Conservation (phyloP, 176 grass and related monocot species). For the Metroxylon sagu region DNA sequence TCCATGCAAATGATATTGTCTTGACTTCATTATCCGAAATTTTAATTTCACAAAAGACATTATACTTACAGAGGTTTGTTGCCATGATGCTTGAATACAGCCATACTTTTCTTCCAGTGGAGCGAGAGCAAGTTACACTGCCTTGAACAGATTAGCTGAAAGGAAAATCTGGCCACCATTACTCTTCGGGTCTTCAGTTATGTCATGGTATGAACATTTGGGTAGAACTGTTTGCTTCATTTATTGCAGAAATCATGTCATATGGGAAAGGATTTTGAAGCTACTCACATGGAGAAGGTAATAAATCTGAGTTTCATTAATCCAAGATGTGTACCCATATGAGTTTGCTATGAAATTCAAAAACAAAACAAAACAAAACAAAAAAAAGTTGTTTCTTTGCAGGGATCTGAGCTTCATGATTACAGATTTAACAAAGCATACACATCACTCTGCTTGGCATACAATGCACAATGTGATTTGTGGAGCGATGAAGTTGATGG, state of each 20-base stretch:
- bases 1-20: too few relatives aligned
- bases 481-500: constrained; percentile 41
- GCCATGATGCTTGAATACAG: constrained; percentile 20
- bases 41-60: too few relatives aligned
- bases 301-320: background rate
- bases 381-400: background rate
- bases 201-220: constrained; percentile 98
- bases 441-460: constrained; percentile 89
- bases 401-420: constrained; percentile 39
- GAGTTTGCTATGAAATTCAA: too few relatives aligned
- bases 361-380: too few relatives aligned
- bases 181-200: constrained; percentile 56
- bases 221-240: constrained; percentile 67
- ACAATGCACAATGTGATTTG: constrained; percentile 98
- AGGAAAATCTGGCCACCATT: constrained; percentile 79
- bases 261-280: constrained; percentile 51
- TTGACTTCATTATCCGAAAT: too few relatives aligned
- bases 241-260: constrained; percentile 62
- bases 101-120: constrained; percentile 45
- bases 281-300: constrained; percentile 33
- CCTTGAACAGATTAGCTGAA: constrained; percentile 44
- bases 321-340: too few relatives aligned
- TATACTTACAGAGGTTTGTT: too few relatives aligned
- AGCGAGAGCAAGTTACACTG: constrained; percentile 38
- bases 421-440: constrained; percentile 61